phyloP scores from a whole-genome alignment of 768 basidiomycete species.

The Podaxis carcinomalis region DNA sequence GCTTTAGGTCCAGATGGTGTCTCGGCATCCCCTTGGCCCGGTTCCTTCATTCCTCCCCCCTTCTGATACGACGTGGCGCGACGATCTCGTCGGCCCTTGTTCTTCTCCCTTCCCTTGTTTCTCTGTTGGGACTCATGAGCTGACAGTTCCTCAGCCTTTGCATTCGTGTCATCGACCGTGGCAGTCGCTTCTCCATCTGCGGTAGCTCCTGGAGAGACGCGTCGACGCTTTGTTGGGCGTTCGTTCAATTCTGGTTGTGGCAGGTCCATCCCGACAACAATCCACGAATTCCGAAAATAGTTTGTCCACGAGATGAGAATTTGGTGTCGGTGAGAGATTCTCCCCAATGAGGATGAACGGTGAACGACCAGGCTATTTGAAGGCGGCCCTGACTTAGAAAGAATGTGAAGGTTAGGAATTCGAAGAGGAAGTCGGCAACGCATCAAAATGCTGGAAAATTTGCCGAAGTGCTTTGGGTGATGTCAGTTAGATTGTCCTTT shows the following conservation, averaged over 20 bases:
- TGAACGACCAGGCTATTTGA: background rate
- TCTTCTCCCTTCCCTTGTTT: slow-evolving; percentile 27
- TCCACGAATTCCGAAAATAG: background rate
- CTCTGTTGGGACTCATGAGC: slow-evolving; percentile 21
- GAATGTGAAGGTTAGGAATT: background rate
- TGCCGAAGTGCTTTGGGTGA: background rate
- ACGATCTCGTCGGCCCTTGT: slow-evolving; percentile 38
- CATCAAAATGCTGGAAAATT: slow-evolving; percentile 4
- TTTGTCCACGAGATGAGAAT: background rate
- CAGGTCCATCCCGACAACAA: slow-evolving; percentile 1
- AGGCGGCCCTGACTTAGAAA: background rate
- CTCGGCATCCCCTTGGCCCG: slow-evolving; percentile 15
- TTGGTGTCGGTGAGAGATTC: background rate
- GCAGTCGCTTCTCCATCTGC: background rate
- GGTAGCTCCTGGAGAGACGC: background rate
- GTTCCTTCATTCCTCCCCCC: slow-evolving; percentile 18
- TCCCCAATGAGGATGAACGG: background rate
- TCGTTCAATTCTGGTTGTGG: background rate
- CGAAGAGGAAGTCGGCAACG: background rate
- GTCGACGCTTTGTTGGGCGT: slow-evolving; percentile 2
- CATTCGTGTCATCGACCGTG: background rate
- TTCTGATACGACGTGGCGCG: slow-evolving; percentile 37
- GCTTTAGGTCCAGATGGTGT: slow-evolving; percentile 35
- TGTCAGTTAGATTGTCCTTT: background rate
- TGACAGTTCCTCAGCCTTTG: background rate